Base-by-base conservation (phyloP, 2,329 filamentous ascomycete genomes). In the Penicillium sp. region DNA sequence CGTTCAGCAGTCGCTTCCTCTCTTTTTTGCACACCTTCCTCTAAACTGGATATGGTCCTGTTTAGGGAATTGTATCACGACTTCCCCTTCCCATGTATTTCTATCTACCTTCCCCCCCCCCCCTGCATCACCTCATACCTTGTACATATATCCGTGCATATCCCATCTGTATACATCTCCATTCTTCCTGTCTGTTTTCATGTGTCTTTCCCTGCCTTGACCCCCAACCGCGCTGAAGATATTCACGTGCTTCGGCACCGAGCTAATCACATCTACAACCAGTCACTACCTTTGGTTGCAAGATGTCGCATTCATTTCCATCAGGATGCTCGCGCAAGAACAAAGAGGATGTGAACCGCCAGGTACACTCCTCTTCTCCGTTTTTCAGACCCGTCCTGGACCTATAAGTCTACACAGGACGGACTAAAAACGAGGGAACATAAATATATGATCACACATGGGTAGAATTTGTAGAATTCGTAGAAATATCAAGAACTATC, bases 361-460 rank as follows among this genome's bases (percentile, higher is more conserved):
- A 63, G 69, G 67, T 67, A 72, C 68, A 67, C 69, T 73, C 70
- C 66, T 61, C 60, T 66, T 71, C 71, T 78, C 74, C 75, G 72
- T 80, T 80, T 81, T 77, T 82, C 81, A 82, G 82, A 83, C 76
- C 81, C 82, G 78, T 76, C 71, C 68, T 71, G 66, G 50, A 67
- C 58, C 60, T 67, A 75, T 62, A 70, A 82, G 80, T 72, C 73
- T 73, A 81, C 74, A 78, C 77, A 75, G 74, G 75, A 74, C 76
- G 78, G 82, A 83, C 82, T 84, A 83, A 81, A 79, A 80, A 80
- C 78, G 77, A 67, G 80, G 80, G 76, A 74, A 83, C 79, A 83
- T 73, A 13, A 15, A 21, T 51, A 35, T 27, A n/a, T 33, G 6
- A 13, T 15, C 31, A 33, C 13, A 33, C 5, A 31, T 31, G 13